Conservation (phyloP, 208 protist species). For the Trichomonas tenax region DNA sequence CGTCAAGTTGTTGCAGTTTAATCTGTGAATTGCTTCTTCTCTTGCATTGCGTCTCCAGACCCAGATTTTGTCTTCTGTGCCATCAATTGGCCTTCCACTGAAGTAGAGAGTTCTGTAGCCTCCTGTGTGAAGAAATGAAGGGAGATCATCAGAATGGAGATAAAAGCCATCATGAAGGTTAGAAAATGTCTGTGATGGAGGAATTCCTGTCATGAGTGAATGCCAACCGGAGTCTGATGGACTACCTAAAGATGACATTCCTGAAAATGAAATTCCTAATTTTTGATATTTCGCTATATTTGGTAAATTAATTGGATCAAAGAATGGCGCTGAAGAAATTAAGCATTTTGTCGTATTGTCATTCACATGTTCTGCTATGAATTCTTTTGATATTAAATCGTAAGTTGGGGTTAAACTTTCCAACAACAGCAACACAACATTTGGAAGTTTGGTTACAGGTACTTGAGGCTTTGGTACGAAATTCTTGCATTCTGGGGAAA, state of each 20-base stretch:
- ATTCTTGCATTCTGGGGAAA: background rate
- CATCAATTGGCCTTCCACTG: background rate
- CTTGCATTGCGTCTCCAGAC: background rate
- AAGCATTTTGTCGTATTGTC: background rate
- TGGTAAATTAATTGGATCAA: background rate
- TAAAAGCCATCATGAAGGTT: background rate
- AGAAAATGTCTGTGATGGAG: background rate
- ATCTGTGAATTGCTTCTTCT: background rate
- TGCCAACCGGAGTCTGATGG: background rate
- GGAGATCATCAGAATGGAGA: background rate
- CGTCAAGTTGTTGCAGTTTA: background rate
- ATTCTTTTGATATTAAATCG: background rate
- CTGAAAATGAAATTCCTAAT: background rate
- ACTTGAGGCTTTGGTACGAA: background rate
- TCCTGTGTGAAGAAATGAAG: background rate
- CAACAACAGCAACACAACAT: background rate
- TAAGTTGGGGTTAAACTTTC: background rate
- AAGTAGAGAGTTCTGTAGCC: background rate
- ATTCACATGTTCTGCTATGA: background rate
- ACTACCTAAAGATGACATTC: background rate
- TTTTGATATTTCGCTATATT: background rate
- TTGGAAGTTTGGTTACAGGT: background rate
- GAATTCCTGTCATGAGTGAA: background rate
- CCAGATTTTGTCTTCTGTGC: background rate
- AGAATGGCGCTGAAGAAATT: background rate